phyloP scores from a whole-genome alignment of 2,329 filamentous ascomycete species.

The Xylaria sp. region DNA sequence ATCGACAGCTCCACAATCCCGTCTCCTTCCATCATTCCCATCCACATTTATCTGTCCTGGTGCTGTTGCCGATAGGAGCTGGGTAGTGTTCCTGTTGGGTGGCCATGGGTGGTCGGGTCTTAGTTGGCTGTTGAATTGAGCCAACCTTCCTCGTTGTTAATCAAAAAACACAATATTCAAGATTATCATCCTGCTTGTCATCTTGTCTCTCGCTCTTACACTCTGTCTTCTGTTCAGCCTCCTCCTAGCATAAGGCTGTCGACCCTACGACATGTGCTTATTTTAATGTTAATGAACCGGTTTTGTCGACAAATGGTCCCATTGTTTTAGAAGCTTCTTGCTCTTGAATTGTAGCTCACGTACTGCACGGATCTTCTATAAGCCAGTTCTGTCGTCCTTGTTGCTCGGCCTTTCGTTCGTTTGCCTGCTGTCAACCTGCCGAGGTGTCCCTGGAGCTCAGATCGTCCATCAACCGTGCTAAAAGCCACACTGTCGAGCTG shows the following conservation, averaged over 20 bases:
- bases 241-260: conserved; percentile 6
- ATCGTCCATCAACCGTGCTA: conserved; percentile 9
- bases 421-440: neutral
- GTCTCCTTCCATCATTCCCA: conserved; percentile 28
- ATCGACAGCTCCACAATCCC: conserved; percentile 38
- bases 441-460: conserved; percentile 10
- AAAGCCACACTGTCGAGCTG: conserved; percentile 11
- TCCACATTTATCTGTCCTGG: conserved; percentile 28
- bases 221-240: conserved; percentile 12
- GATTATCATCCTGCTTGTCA: neutral
- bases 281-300: conserved; percentile 29
- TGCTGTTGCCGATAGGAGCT: conserved; percentile 24
- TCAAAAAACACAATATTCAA: conserved; percentile 15
- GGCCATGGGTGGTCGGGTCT: conserved; percentile 28
- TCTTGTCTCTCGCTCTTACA: neutral
- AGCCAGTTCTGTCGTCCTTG: conserved; percentile 11
- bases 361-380: conserved; percentile 5
- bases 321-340: conserved; percentile 14
- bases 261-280: conserved; percentile 18
- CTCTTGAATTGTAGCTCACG: conserved; percentile 14
- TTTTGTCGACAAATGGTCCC: conserved; percentile 20
- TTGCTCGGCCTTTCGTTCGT: conserved; percentile 29
- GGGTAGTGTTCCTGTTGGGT: conserved; percentile 25
- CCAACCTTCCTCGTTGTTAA: conserved; percentile 19
- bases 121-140: conserved; percentile 32